Evolutionary conservation across 371 early-diverging fungal species (phyloP).

Genomic region (Caulochytrium protostelioides): DNA sequence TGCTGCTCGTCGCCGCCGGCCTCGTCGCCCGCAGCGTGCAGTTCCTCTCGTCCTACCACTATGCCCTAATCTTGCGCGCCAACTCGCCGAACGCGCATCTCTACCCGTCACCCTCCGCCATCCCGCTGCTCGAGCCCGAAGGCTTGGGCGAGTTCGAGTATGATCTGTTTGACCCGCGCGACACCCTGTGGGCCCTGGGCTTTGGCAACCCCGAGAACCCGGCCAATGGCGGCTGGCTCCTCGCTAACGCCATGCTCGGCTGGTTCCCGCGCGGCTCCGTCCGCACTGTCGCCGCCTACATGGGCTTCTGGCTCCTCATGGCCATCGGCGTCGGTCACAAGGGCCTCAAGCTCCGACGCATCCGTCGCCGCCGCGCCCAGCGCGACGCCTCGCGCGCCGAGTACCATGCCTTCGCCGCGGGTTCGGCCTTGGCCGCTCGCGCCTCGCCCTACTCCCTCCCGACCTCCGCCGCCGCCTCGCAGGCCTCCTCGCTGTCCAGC

Average conservation of each 20-base stretch:
- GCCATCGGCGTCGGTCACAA: conserved; percentile 16
- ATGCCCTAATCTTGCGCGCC: conserved; percentile 1
- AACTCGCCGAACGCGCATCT: conserved; percentile 2
- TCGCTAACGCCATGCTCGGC: conserved; percentile 50
- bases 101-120: conserved; percentile 1
- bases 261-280: conserved; percentile 53
- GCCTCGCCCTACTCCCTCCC: too few species aligned
- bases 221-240: conserved; percentile 34
- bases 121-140: background rate
- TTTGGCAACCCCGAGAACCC: conserved; percentile 28
- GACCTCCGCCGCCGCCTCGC: too few species aligned
- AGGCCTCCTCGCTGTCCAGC: too few species aligned
- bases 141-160: conserved; percentile 1
- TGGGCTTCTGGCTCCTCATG: conserved; percentile 45
- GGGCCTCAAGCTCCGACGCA: conserved; percentile 3
- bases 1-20: conserved; percentile 57
- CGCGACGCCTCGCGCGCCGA: too few species aligned
- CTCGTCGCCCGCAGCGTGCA: conserved; percentile 29
- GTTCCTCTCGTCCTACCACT: too few species aligned
- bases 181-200: conserved; percentile 17
- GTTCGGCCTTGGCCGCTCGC: too few species aligned
- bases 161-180: conserved; percentile 1
- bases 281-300: conserved; percentile 44
- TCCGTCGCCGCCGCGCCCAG: too few species aligned
- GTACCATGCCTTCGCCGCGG: too few species aligned